Conservation (phyloP, 2,329 filamentous ascomycete genomes). For the Zasmidium angulare region DNA sequence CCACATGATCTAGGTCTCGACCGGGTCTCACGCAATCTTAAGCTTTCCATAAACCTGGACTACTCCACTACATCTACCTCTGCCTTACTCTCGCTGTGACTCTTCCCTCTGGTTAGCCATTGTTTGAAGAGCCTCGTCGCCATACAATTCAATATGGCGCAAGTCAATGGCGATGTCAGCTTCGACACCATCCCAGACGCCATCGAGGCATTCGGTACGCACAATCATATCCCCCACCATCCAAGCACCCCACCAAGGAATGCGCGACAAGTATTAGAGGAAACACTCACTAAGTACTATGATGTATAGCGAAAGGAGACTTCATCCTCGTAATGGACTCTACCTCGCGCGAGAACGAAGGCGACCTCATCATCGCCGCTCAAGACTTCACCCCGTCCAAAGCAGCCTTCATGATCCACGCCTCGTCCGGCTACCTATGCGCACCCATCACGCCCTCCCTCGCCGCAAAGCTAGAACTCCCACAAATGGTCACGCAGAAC, state of each 20-base stretch:
- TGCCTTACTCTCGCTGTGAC: neutral
- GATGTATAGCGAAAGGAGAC: slow-evolving; percentile 57
- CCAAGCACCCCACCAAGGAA: neutral
- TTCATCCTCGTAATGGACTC: slow-evolving; percentile 97
- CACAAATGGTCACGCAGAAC: slow-evolving; percentile 82
- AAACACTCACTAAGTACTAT: neutral
- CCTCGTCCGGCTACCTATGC: slow-evolving; percentile 88
- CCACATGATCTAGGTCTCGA: neutral
- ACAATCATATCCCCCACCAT: neutral
- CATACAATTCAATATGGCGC: slow-evolving; percentile 22
- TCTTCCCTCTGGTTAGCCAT: neutral
- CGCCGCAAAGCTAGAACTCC: slow-evolving; percentile 70
- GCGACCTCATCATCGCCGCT: slow-evolving; percentile 94
- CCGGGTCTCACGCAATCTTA: slow-evolving; percentile 3
- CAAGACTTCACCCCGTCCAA: slow-evolving; percentile 79
- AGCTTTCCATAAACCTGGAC: slow-evolving; percentile 6
- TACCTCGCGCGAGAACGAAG: slow-evolving; percentile 92
- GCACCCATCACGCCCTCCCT: slow-evolving; percentile 72
- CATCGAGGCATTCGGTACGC: slow-evolving; percentile 44
- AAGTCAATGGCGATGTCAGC: slow-evolving; percentile 30
- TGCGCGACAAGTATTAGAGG: neutral
- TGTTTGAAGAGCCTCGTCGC: neutral
- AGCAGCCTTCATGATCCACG: slow-evolving; percentile 93
- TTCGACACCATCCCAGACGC: slow-evolving; percentile 50
- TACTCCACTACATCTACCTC: slow-evolving; percentile 1